Base-by-base conservation (phyloP, 306 rosid species). In the Sphenostylis stenocarpa region DNA sequence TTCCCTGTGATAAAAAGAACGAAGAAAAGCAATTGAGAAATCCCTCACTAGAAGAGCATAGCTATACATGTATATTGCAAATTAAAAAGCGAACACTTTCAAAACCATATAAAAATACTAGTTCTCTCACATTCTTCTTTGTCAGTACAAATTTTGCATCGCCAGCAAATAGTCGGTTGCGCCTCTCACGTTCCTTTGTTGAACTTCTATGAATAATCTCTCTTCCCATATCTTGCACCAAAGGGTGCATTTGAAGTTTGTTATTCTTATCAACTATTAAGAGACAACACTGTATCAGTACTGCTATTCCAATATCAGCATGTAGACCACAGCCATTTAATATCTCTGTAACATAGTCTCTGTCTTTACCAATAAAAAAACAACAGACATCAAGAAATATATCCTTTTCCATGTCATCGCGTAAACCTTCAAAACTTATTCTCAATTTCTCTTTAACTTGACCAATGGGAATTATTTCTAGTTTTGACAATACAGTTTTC, bases 181-280 rank as follows among this genome's bases (percentile, higher is more conserved):
- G 48, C 20, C 44, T 43, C 24, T 2, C 82, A 10, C 49, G 80
- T 14, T 58, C 13, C 5, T 28, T 29, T 2, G 65, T 57, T 0
- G 45, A 71, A 1, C 10, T 52, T 2, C 41, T 23, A 12, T 72
- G 67, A 67, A 60, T 67, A 4, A 85, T 76, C 48, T 67, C 75
- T 47, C 67, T 24, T 41, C 84, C 89, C 84, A 79, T 85, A 12
- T 79, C 84, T 71, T 51, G 44, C 38, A 73, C 4, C 45, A 73
- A 44, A 16, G 2, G 29, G 44, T 73, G 78, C 78, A 43, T 44
- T 60, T 23, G 23, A 7, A 74, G 60, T 33, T 29, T 60, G 34
- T 60, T 73, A 5, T 31, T 61, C 15, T 29, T 73, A 13, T 69
- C 79, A 70, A 75, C 31, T 19, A 43, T 63, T 3, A 82, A 0